Percentiles rank a stretch among this genome's conserved stretches.
phyloP scores from a whole-genome alignment of 2,329 filamentous ascomycete species.

The Hypoxylon sp. region DNA sequence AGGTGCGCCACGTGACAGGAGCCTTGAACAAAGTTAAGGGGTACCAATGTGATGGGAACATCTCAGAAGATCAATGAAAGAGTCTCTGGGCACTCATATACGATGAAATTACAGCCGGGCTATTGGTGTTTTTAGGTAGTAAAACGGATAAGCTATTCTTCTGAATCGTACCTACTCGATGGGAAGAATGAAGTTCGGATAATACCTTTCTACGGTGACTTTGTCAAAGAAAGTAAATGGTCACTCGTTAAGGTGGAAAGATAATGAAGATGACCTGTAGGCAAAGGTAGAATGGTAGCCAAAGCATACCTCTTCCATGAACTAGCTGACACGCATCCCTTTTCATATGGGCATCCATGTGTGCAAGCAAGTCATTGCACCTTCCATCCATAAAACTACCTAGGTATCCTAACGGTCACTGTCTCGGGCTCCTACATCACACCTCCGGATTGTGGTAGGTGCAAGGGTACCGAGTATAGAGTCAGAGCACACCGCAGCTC shows the following conservation, averaged over 20 bases:
- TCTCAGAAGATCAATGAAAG: not conserved
- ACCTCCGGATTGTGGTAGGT: not conserved
- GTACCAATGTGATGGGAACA: slow-evolving; percentile 21
- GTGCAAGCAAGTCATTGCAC: not conserved
- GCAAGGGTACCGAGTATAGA: not conserved
- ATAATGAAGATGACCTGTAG: not conserved
- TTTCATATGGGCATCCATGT: not conserved
- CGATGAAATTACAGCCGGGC: not conserved
- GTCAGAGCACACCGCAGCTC: not conserved
- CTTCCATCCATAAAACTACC: not conserved
- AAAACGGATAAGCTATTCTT: not conserved
- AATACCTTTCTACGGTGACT: not conserved
- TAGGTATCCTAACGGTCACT: not conserved
- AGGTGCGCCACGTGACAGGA: too few species aligned
- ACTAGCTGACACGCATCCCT: not conserved
- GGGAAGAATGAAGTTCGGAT: not conserved
- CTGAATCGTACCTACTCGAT: not conserved
- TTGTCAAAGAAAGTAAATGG: not conserved
- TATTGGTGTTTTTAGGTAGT: not conserved
- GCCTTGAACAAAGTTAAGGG: slow-evolving; percentile 15
- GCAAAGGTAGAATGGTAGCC: not conserved
- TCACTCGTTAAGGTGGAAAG: not conserved
- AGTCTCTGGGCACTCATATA: not conserved
- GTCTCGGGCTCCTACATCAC: not conserved
- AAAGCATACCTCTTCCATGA: not conserved